Percentiles rank a stretch among this genome's conserved stretches.
phyloP scores from a whole-genome alignment of 2,329 filamentous ascomycete species.

The Didymella arachidicola region DNA sequence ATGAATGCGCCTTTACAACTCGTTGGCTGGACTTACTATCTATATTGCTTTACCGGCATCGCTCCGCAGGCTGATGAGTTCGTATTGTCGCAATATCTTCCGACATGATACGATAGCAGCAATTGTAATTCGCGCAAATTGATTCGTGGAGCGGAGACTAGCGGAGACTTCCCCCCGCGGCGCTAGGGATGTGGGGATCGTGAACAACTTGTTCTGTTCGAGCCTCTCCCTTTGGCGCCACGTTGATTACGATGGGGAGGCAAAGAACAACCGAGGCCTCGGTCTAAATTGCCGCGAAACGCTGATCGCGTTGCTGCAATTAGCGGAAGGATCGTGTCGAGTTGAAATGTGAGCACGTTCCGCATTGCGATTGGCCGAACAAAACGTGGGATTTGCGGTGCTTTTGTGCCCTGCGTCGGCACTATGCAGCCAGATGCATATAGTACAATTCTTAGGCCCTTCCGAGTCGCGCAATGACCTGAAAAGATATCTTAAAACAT shows the following conservation, averaged over 20 bases:
- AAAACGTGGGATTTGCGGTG: constrained; percentile 24
- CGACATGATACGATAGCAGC: constrained; percentile 25
- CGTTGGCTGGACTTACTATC: not conserved
- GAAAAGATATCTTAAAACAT: constrained; percentile 8
- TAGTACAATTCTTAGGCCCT: not conserved
- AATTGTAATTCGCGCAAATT: constrained; percentile 31
- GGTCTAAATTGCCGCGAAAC: constrained; percentile 22
- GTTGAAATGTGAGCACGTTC: constrained; percentile 29
- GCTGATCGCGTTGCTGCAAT: constrained; percentile 9
- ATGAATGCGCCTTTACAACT: not conserved
- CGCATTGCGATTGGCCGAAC: constrained; percentile 24
- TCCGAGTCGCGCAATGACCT: not conserved
- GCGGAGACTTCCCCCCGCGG: constrained; percentile 39
- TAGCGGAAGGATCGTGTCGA: not conserved
- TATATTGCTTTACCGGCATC: not conserved
- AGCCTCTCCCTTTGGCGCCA: constrained; percentile 24
- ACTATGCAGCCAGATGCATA: constrained; percentile 3
- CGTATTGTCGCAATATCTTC: constrained; percentile 19
- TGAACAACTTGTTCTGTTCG: constrained; percentile 16
- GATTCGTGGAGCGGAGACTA: constrained; percentile 32
- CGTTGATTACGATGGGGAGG: constrained; percentile 33
- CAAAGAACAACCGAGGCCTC: constrained; percentile 33
- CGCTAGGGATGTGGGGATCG: constrained; percentile 30
- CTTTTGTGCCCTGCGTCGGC: constrained; percentile 19
- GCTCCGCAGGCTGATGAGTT: not conserved